phyloP scores from a whole-genome alignment of 768 basidiomycete genomes.

The Basidioascus undulatus region DNA sequence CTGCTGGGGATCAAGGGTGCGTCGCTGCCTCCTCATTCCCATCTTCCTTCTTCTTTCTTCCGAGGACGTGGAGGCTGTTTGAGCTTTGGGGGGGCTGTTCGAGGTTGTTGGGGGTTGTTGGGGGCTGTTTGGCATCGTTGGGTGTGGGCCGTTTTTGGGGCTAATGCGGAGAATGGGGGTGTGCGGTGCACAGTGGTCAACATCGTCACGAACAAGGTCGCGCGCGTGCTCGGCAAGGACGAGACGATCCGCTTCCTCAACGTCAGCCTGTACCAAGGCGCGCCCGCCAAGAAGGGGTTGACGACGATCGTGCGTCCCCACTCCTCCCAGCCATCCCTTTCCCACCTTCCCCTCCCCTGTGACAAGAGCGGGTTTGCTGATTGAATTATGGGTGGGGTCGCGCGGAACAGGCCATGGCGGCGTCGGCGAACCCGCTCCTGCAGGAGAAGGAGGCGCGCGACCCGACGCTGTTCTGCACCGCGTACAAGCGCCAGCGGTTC shows the following conservation, averaged over 20 bases:
- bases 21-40: constrained; percentile 8
- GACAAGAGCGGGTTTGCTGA: too few relatives aligned
- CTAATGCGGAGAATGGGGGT: too few relatives aligned
- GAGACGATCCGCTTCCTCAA: constrained; percentile 79
- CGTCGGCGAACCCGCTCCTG: constrained; percentile 82
- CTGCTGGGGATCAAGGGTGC: constrained; percentile 83
- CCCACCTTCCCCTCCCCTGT: neutral
- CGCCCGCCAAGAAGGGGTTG: constrained; percentile 61
- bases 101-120: too few relatives aligned
- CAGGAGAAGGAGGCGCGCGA: constrained; percentile 63
- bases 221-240: constrained; percentile 70
- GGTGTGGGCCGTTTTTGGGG: too few relatives aligned
- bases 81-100: too few relatives aligned
- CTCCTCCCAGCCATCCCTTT: neutral
- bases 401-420: constrained; percentile 80
- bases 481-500: constrained; percentile 76
- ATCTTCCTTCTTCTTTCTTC: too few relatives aligned
- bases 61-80: too few relatives aligned
- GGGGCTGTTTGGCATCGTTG: too few relatives aligned
- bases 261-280: constrained; percentile 73
- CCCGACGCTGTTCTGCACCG: constrained; percentile 78
- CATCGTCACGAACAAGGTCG: constrained; percentile 76
- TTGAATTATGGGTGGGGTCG: too few relatives aligned
- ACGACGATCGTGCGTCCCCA: constrained; percentile 42
- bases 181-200: constrained; percentile 49